Evolutionary conservation across 768 basidiomycete genomes (phyloP).

Genomic region (Galerina marginata): DNA sequence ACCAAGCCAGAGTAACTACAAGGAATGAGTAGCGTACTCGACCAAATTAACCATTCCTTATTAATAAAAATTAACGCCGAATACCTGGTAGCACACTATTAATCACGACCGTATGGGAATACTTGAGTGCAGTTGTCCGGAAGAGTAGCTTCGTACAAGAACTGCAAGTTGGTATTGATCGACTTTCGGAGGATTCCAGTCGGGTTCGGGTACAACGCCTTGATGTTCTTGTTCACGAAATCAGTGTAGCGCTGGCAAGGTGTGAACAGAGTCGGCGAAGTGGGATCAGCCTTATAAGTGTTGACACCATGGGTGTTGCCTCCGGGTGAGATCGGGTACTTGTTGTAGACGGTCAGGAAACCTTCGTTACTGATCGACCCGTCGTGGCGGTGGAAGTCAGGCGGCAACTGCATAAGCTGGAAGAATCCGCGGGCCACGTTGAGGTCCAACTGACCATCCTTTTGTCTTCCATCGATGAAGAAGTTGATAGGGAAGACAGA

Average conservation of each 20-base stretch:
- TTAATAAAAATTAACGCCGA: too few relatives aligned
- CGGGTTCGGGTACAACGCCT: conserved; percentile 22
- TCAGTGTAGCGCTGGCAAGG: conserved; percentile 23
- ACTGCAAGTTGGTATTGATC: conserved; percentile 19
- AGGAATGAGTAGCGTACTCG: too few relatives aligned
- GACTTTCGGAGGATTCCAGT: conserved; percentile 16
- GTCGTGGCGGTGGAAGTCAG: conserved; percentile 19
- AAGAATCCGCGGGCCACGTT: conserved; percentile 25
- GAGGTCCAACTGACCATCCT: conserved; percentile 22
- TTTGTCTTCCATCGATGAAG: conserved; percentile 29
- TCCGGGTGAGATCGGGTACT: conserved; percentile 22
- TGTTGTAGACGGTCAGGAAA: background rate
- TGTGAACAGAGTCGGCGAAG: conserved; percentile 14
- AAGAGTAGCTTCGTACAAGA: conserved; percentile 12
- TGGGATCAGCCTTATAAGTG: conserved; percentile 20
- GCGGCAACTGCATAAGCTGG: conserved; percentile 22
- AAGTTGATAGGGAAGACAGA: conserved; percentile 24
- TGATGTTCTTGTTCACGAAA: conserved; percentile 23
- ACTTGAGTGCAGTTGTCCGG: conserved; percentile 17
- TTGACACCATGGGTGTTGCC: conserved; percentile 17
- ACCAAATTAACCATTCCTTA: too few relatives aligned
- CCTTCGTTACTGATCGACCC: conserved; percentile 12
- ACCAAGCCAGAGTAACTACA: too few relatives aligned
- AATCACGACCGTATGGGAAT: conserved; percentile 18
- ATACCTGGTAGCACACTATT: background rate